These are phyloP conservation scores for Cronartium quercuum DNA, from an alignment of 1,284 basidiomycete species.

Conservation along the genomic window DNA sequence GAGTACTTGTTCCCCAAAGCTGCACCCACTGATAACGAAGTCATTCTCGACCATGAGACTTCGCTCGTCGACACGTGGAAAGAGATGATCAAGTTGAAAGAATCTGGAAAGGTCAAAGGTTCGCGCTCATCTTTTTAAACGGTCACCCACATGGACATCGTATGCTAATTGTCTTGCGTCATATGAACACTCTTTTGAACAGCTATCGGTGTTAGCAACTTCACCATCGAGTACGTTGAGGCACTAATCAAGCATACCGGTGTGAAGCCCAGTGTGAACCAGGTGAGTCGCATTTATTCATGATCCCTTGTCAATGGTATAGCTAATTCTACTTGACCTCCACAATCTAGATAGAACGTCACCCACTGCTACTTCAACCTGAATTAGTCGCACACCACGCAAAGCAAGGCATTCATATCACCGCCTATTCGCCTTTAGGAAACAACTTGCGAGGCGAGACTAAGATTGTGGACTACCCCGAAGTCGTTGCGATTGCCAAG, in stretches of 20 bases:
- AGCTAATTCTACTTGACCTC: background rate
- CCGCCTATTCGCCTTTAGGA: constrained; percentile 51
- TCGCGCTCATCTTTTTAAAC: constrained; percentile 29
- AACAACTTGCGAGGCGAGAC: constrained; percentile 45
- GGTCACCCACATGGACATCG: background rate
- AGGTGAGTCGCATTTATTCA: constrained; percentile 37
- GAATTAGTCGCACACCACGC: constrained; percentile 26
- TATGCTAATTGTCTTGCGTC: background rate
- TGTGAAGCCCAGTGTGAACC: constrained; percentile 48
- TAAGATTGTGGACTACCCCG: constrained; percentile 37
- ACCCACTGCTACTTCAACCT: constrained; percentile 31
- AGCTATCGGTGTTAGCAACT: constrained; percentile 47
- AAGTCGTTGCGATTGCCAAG: constrained; percentile 45
- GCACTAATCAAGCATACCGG: constrained; percentile 47
- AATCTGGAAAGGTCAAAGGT: constrained; percentile 49
- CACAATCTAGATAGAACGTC: constrained; percentile 27
- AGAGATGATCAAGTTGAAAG: constrained; percentile 46
- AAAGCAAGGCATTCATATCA: constrained; percentile 46
- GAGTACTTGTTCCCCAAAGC: constrained; percentile 43
- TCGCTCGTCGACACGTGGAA: constrained; percentile 49
- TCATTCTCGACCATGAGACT: constrained; percentile 45
- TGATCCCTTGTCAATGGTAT: background rate
- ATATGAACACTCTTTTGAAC: background rate
- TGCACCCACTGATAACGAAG: constrained; percentile 41
- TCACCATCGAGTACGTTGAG: constrained; percentile 46